These are phyloP conservation scores for Huntiella savannae DNA, from an alignment of 2,329 filamentous ascomycete genomes.

Conservation along the genomic window DNA sequence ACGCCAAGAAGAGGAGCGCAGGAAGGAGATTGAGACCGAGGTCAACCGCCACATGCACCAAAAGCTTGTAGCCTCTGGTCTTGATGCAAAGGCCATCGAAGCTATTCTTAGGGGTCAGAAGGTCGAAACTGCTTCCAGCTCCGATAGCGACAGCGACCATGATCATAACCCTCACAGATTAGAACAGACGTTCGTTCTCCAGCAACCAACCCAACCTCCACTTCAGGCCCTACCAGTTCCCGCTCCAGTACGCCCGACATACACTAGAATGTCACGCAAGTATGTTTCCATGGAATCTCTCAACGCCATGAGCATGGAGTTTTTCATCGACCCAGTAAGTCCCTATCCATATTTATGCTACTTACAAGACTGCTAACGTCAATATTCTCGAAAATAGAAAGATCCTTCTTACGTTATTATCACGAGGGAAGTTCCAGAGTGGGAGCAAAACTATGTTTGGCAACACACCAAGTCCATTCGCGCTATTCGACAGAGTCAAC, in stretches of 20 bases:
- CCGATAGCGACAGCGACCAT: not conserved
- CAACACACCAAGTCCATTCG: slow-evolving; percentile 47
- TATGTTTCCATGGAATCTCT: slow-evolving; percentile 45
- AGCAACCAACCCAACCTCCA: not conserved
- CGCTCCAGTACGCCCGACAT: slow-evolving; percentile 27
- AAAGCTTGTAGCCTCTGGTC: slow-evolving; percentile 36
- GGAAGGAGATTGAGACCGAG: slow-evolving; percentile 31
- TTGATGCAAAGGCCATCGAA: slow-evolving; percentile 38
- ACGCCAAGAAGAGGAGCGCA: slow-evolving; percentile 27
- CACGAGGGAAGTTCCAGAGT: slow-evolving; percentile 52
- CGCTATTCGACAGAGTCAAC: slow-evolving; percentile 23
- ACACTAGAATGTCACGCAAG: slow-evolving; percentile 42
- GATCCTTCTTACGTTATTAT: slow-evolving; percentile 54
- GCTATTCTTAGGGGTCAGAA: slow-evolving; percentile 40
- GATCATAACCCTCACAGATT: not conserved
- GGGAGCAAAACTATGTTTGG: slow-evolving; percentile 54
- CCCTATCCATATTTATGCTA: not conserved
- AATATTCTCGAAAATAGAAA: slow-evolving; percentile 16
- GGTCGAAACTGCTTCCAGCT: slow-evolving; percentile 4
- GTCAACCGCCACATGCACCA: slow-evolving; percentile 37
- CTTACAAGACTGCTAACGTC: not conserved
- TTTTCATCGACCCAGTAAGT: slow-evolving; percentile 35
- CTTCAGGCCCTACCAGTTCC: not conserved
- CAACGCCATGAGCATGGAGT: slow-evolving; percentile 35
- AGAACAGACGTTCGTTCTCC: not conserved